Conservation (phyloP, 2,329 filamentous ascomycete genomes). For the Falciphora oryzae region DNA sequence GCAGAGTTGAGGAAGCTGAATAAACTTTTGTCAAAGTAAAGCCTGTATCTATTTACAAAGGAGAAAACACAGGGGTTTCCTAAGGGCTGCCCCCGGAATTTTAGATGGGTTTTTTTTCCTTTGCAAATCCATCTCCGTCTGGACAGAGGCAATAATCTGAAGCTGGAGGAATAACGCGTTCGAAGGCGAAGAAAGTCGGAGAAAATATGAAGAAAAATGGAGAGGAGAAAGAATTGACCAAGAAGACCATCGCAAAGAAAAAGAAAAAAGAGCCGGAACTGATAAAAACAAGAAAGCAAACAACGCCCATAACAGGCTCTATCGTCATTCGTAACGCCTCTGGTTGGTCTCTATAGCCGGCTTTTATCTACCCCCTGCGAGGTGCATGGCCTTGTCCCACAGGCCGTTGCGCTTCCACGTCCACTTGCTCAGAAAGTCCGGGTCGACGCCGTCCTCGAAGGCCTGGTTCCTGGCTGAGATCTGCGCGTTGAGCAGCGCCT, state of each 20-base stretch:
- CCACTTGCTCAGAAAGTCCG: constrained; percentile 57
- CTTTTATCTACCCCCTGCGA: background rate
- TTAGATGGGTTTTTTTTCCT: background rate
- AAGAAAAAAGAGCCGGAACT: background rate
- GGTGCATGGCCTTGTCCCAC: constrained; percentile 20
- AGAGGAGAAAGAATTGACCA: background rate
- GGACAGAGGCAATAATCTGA: too few relatives aligned
- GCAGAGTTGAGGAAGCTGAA: background rate
- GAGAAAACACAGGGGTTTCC: background rate
- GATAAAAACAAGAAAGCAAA: background rate
- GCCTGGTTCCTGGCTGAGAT: constrained; percentile 58
- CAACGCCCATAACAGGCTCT: background rate
- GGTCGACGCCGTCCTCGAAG: constrained; percentile 66
- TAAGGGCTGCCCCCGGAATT: background rate
- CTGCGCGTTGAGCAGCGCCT: constrained; percentile 59
- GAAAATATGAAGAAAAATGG: background rate
- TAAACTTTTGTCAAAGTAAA: background rate
- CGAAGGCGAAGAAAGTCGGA: too few relatives aligned
- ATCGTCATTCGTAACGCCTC: background rate
- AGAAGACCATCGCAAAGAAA: background rate
- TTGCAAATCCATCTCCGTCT: background rate
- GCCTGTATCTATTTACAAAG: background rate
- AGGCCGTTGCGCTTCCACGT: constrained; percentile 48
- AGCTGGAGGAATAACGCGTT: too few relatives aligned
- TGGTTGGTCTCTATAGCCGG: background rate